Conservation (phyloP, 306 rosid genomes). For the Cicer cuneatum region DNA sequence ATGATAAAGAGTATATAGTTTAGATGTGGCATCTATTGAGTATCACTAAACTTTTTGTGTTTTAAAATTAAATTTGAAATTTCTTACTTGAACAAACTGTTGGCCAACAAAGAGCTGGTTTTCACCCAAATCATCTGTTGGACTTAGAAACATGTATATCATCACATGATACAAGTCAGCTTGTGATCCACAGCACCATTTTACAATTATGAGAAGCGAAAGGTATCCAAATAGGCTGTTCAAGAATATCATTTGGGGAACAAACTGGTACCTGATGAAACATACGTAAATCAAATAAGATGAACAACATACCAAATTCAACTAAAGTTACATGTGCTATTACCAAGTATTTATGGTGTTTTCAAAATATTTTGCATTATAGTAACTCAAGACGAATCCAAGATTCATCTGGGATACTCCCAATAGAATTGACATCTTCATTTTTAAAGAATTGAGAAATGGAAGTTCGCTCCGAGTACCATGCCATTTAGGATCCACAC, state of each 20-base stretch:
- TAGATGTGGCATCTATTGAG: constrained; percentile 43
- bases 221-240: constrained; percentile 94
- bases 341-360: constrained; percentile 70
- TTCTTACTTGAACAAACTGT: constrained; percentile 79
- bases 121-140: constrained; percentile 88
- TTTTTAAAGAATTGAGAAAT: constrained; percentile 93
- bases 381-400: constrained; percentile 82
- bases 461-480: constrained; percentile 94
- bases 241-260: constrained; percentile 88
- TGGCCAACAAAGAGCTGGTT: constrained; percentile 92
- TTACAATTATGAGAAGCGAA: constrained; percentile 75
- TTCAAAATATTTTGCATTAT: constrained; percentile 70
- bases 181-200: constrained; percentile 91
- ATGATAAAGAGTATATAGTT: constrained; percentile 34
- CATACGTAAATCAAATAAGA: constrained; percentile 28
- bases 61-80: constrained; percentile 31
- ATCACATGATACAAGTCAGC: constrained; percentile 94
- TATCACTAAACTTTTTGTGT: constrained; percentile 3
- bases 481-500: constrained; percentile 97
- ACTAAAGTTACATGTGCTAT: constrained; percentile 19
- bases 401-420: constrained; percentile 99
- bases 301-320: constrained; percentile 13
- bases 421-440: constrained; percentile 94
- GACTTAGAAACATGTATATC: constrained; percentile 97
- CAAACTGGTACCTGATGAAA: constrained; percentile 82